A percentile compares a stretch with the other conserved stretches of the same genome.
These are phyloP conservation scores for Pythium phragmiticola DNA, from an alignment of 352 stramenopile species.

Conservation along the genomic window DNA sequence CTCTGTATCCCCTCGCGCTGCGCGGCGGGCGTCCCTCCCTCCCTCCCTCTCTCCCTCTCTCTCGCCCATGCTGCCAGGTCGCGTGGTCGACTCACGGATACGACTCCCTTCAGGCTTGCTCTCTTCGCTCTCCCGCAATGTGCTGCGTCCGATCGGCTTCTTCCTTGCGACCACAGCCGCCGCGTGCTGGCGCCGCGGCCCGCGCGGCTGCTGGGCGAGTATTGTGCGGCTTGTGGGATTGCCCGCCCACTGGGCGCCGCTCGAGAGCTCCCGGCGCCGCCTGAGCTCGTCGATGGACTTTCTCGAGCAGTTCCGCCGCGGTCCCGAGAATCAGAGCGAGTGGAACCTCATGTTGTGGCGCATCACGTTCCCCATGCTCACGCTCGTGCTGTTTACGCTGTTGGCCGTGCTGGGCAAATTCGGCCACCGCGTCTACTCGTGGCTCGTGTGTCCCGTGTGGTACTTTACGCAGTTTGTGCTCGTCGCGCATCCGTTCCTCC, in stretches of 20 bases:
- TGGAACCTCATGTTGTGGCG: slow-evolving; percentile 83
- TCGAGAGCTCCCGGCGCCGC: slow-evolving; percentile 14
- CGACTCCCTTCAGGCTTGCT: background rate
- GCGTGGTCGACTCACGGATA: slow-evolving; percentile 3
- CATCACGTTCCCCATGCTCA: slow-evolving; percentile 75
- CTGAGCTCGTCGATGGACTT: slow-evolving; percentile 45
- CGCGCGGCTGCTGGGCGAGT: slow-evolving; percentile 19
- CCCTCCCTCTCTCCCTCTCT: background rate
- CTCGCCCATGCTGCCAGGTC: slow-evolving; percentile 8
- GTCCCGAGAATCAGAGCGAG: slow-evolving; percentile 72
- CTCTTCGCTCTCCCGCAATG: background rate
- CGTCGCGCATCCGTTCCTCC: slow-evolving; percentile 66
- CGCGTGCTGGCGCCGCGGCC: slow-evolving; percentile 14
- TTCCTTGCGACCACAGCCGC: slow-evolving; percentile 8
- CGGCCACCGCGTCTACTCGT: slow-evolving; percentile 62
- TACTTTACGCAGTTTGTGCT: slow-evolving; percentile 77
- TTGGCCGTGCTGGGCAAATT: slow-evolving; percentile 63
- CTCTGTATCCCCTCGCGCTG: background rate
- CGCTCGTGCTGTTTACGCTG: slow-evolving; percentile 73
- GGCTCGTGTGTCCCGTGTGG: slow-evolving; percentile 72
- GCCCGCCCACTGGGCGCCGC: slow-evolving; percentile 13
- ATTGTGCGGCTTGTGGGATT: slow-evolving; percentile 12
- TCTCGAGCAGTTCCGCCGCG: slow-evolving; percentile 71
- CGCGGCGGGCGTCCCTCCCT: background rate
- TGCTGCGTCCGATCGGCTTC: slow-evolving; percentile 15